Evolutionary conservation across 805 yeast genomes (phyloP).

Genomic region (Wickerhamiella shivajii): DNA sequence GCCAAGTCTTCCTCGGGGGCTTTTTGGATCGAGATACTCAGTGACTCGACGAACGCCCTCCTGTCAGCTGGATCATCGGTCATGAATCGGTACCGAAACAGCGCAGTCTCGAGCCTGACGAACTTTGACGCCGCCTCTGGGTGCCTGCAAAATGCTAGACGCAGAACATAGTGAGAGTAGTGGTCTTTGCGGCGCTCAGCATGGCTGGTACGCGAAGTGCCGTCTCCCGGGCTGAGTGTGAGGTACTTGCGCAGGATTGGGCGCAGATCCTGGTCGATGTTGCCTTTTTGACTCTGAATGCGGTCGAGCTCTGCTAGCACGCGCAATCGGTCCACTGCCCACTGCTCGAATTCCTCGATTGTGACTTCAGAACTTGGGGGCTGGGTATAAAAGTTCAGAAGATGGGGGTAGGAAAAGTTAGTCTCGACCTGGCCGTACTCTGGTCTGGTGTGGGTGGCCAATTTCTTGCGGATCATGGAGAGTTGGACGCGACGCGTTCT

Average conservation of each 20-base stretch:
- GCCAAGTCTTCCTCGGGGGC: conserved; percentile 49
- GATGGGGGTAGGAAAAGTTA: conserved; percentile 30
- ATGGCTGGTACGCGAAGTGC: conserved; percentile 19
- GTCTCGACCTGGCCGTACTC: conserved; percentile 12
- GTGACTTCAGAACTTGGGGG: conserved; percentile 84
- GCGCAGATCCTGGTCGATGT: conserved; percentile 47
- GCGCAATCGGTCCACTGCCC: conserved; percentile 88
- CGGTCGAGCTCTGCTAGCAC: conserved; percentile 77
- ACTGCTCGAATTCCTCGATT: conserved; percentile 78
- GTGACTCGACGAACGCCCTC: conserved; percentile 46
- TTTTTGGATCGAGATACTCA: conserved; percentile 58
- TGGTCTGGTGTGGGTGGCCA: too few relatives aligned
- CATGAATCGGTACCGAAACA: conserved; percentile 62
- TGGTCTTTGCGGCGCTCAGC: conserved; percentile 76
- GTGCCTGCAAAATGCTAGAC: conserved; percentile 74
- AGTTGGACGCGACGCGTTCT: too few relatives aligned
- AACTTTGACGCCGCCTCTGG: conserved; percentile 75
- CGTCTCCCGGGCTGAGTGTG: conserved; percentile 37
- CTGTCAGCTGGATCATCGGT: conserved; percentile 53
- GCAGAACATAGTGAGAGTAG: conserved; percentile 75
- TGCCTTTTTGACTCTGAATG: conserved; percentile 37
- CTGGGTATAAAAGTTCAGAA: conserved; percentile 57
- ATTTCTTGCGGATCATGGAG: too few relatives aligned
- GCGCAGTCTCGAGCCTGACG: conserved; percentile 53
- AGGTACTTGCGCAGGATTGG: conserved; percentile 50